Evolutionary conservation across 257 asterid genomes (phyloP).

Genomic region (Solanum gandarillasii): DNA sequence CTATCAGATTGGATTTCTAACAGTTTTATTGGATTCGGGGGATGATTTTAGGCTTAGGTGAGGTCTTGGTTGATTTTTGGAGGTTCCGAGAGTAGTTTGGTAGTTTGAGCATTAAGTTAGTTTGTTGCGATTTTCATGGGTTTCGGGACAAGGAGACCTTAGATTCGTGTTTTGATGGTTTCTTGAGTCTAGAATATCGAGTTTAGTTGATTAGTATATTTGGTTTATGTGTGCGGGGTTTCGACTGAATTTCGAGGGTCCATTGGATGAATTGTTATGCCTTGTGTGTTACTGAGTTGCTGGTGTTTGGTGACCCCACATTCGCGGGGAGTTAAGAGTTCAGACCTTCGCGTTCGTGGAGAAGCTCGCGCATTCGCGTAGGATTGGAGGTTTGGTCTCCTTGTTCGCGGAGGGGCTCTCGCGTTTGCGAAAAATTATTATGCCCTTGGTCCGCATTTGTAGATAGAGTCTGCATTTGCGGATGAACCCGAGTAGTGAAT

Average conservation of each 20-base stretch:
- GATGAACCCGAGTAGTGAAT: neutral
- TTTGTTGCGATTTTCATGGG: neutral
- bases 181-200: no score
- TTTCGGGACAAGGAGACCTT: neutral
- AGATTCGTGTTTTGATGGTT: no score
- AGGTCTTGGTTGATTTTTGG: neutral
- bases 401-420: neutral
- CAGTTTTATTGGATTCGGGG: no score
- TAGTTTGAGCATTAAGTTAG: neutral
- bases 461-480: neutral
- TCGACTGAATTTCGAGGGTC: accelerated
- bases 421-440: no score
- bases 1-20: neutral
- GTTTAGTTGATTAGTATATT: neutral
- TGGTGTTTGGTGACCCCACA: neutral
- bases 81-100: neutral
- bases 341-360: no score
- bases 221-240: neutral
- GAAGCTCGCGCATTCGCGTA: neutral
- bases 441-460: neutral
- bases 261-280: neutral
- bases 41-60: neutral
- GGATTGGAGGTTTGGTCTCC: neutral
- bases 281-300: no score
- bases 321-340: no score